phyloP scores from a whole-genome alignment of 345 rosid genomes.

The Eucalyptus tenuipes region DNA sequence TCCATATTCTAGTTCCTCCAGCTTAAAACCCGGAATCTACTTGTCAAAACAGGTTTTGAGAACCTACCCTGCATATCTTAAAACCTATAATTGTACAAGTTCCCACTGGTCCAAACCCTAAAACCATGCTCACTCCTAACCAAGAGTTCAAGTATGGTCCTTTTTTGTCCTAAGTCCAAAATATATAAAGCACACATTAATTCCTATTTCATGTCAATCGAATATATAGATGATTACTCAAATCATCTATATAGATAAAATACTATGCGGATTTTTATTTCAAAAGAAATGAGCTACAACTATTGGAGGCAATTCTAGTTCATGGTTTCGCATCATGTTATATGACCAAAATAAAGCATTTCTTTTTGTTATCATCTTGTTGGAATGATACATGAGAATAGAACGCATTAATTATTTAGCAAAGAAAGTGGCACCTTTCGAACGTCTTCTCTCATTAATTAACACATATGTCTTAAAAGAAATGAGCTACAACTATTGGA shows the following conservation, averaged over 20 bases:
- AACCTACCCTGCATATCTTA: too few relatives aligned
- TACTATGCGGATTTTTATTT: not conserved
- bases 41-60: accelerated
- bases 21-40: too few relatives aligned
- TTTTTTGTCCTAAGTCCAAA: not conserved
- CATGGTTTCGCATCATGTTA: not conserved
- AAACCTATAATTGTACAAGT: too few relatives aligned
- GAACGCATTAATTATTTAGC: too few relatives aligned
- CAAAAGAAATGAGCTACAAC: not conserved
- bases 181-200: not conserved
- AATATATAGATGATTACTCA: not conserved
- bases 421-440: too few relatives aligned
- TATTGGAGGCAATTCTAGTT: not conserved
- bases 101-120: too few relatives aligned
- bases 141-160: too few relatives aligned
- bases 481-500: not conserved
- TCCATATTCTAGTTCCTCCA: too few relatives aligned
- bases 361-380: not conserved
- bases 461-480: not conserved
- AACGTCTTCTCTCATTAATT: too few relatives aligned
- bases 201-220: not conserved
- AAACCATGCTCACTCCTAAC: too few relatives aligned
- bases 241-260: not conserved
- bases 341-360: not conserved
- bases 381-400: too few relatives aligned